A percentile compares a stretch with the other conserved stretches of the same genome.
phyloP scores from a whole-genome alignment of 2,329 filamentous ascomycete species.

The Aspergillus glaucus region DNA sequence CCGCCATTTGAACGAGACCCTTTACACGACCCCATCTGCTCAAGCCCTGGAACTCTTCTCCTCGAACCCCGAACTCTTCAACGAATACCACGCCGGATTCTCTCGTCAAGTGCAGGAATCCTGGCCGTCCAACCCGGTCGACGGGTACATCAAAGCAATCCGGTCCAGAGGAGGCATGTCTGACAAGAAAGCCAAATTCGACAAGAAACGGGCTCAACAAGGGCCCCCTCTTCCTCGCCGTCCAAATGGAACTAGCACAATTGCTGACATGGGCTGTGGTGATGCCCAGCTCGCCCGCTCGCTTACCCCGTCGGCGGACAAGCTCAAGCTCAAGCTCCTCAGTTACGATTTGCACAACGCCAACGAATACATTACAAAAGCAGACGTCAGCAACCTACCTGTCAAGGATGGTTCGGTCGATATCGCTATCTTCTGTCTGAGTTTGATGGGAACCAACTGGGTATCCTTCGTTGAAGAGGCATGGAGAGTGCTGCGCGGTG shows the following conservation, averaged over 20 bases:
- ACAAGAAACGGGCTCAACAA: slow-evolving; percentile 19
- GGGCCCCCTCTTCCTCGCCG: slow-evolving; percentile 61
- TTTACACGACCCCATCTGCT: slow-evolving; percentile 84
- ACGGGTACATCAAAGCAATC: slow-evolving; percentile 72
- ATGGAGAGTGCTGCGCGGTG: slow-evolving; percentile 82
- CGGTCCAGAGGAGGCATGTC: slow-evolving; percentile 56
- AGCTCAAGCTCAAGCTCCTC: slow-evolving; percentile 66
- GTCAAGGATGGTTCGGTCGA: slow-evolving; percentile 69
- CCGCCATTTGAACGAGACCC: slow-evolving; percentile 91
- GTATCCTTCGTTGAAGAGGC: slow-evolving; percentile 93
- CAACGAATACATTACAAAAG: slow-evolving; percentile 69
- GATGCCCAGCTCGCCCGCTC: slow-evolving; percentile 74
- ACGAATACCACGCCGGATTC: slow-evolving; percentile 94
- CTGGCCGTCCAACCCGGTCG: slow-evolving; percentile 95
- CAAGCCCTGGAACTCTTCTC: slow-evolving; percentile 79
- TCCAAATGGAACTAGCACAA: slow-evolving; percentile 60
- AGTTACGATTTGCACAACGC: slow-evolving; percentile 84
- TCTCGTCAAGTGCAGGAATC: slow-evolving; percentile 81
- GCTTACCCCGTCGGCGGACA: slow-evolving; percentile 54
- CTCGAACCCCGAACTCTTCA: slow-evolving; percentile 84
- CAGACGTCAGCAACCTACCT: slow-evolving; percentile 82
- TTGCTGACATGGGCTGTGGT: slow-evolving; percentile 90
- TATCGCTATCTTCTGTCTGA: slow-evolving; percentile 88
- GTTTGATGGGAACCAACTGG: slow-evolving; percentile 99
- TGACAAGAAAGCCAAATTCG: slow-evolving; percentile 34